These are phyloP conservation scores for Malus hybrid DNA, from an alignment of 331 rosid species.

Conservation along the genomic window DNA sequence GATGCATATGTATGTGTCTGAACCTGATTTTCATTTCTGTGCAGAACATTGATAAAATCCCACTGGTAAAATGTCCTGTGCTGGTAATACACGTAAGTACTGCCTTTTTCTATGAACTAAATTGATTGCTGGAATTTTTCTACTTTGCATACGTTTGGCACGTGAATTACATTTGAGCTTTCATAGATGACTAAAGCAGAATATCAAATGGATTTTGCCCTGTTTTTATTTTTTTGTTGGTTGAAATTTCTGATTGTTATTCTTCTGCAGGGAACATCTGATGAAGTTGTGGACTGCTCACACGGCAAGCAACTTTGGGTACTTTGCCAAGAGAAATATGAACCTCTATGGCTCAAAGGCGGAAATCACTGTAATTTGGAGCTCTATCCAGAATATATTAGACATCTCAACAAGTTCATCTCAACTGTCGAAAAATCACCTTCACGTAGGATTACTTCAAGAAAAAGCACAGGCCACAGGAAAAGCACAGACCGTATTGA, in stretches of 20 bases:
- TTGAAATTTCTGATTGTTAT: background rate
- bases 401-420: conserved; percentile 61
- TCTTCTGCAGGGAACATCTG: conserved; percentile 55
- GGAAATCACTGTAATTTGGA: conserved; percentile 73
- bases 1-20: conserved; percentile 1
- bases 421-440: conserved; percentile 55
- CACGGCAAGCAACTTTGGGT: conserved; percentile 77
- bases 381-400: conserved; percentile 45
- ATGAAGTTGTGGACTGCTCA: conserved; percentile 69
- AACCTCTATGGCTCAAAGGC: conserved; percentile 75
- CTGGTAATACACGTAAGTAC: conserved; percentile 85
- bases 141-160: background rate
- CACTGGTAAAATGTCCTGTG: conserved; percentile 84
- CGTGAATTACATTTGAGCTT: background rate
- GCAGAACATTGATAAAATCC: conserved; percentile 96
- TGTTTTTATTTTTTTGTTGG: background rate
- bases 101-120: background rate
- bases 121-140: background rate
- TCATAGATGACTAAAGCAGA: background rate
- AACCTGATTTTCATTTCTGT: conserved; percentile 22
- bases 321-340: conserved; percentile 65
- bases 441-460: conserved; percentile 49
- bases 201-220: background rate
- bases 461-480: conserved; percentile 59
- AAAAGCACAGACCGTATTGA: conserved; percentile 21